Conservation (phyloP, 371 early-diverging fungal genomes). For the Mortierella sp. region DNA sequence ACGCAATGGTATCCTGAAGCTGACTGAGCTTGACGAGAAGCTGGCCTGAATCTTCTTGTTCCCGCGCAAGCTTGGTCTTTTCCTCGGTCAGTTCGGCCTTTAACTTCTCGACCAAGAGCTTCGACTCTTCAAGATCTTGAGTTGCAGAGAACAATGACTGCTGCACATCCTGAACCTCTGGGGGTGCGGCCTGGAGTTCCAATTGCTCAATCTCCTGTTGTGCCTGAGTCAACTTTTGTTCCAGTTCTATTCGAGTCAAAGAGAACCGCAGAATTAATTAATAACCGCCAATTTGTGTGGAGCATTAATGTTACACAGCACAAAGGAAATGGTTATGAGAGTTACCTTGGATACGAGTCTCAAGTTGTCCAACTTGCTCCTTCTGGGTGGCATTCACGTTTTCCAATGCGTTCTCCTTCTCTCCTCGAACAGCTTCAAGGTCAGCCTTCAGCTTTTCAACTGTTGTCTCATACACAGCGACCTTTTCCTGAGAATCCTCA, state of each 20-base stretch:
- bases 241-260: slow-evolving; percentile 18
- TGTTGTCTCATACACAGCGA: slow-evolving; percentile 10
- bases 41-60: slow-evolving; percentile 49
- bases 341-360: slow-evolving; percentile 27
- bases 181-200: slow-evolving; percentile 43
- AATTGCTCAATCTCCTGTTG: slow-evolving; percentile 49
- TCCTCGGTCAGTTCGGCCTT: slow-evolving; percentile 31
- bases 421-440: neutral
- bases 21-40: slow-evolving; percentile 48
- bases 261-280: neutral
- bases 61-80: slow-evolving; percentile 33
- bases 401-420: slow-evolving; percentile 17
- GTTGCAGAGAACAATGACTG: slow-evolving; percentile 41
- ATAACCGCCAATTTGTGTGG: neutral
- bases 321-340: neutral
- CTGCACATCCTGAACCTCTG: slow-evolving; percentile 53
- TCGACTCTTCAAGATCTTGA: slow-evolving; percentile 40
- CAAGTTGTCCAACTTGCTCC: slow-evolving; percentile 16
- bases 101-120: slow-evolving; percentile 15
- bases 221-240: slow-evolving; percentile 34
- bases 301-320: neutral
- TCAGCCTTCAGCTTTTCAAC: slow-evolving; percentile 26
- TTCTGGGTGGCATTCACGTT: neutral
- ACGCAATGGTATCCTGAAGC: slow-evolving; percentile 53
- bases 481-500: slow-evolving; percentile 7